Percentiles rank a stretch among this genome's conserved stretches.
Conservation (phyloP, 192 early-diverging fungal species). For the Dissophora ornata region DNA sequence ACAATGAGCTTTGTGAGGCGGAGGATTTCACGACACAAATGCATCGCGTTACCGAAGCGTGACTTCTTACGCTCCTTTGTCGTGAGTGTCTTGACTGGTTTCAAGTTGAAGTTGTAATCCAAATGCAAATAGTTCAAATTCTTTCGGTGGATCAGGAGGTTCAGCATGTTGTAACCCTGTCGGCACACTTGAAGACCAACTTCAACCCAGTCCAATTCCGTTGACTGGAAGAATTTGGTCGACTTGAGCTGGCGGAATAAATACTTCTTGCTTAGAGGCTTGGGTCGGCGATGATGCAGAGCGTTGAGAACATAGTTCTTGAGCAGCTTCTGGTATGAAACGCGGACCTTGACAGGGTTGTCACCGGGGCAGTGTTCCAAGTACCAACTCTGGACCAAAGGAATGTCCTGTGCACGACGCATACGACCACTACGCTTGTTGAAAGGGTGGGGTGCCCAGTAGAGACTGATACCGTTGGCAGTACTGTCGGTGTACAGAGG, state of each 20-base stretch:
- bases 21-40: conserved; percentile 93
- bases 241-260: conserved; percentile 94
- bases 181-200: conserved; percentile 97
- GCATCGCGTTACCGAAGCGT: conserved; percentile 98
- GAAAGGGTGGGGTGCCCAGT: conserved; percentile 99
- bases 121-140: conserved; percentile 98
- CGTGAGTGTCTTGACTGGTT: conserved; percentile 98
- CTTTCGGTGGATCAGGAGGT: conserved; percentile 97
- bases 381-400: conserved; percentile 98
- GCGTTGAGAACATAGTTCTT: conserved; percentile 97
- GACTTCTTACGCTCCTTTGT: conserved; percentile 99
- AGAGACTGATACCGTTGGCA: conserved; percentile 90
- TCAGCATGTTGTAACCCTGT: conserved; percentile 99
- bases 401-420: conserved; percentile 92
- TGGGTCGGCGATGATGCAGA: conserved; percentile 88
- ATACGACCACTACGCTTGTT: conserved; percentile 91
- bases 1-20: conserved; percentile 97
- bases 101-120: conserved; percentile 99
- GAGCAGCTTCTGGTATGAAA: conserved; percentile 98
- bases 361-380: conserved; percentile 94
- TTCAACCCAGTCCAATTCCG: conserved; percentile 99
- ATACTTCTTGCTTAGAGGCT: conserved; percentile 91
- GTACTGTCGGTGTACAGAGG: conserved; percentile 93
- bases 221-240: conserved; percentile 99
- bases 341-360: conserved; percentile 97